Base-by-base conservation (phyloP, 2,329 filamentous ascomycete genomes). In the Trichophaea hybrida region DNA sequence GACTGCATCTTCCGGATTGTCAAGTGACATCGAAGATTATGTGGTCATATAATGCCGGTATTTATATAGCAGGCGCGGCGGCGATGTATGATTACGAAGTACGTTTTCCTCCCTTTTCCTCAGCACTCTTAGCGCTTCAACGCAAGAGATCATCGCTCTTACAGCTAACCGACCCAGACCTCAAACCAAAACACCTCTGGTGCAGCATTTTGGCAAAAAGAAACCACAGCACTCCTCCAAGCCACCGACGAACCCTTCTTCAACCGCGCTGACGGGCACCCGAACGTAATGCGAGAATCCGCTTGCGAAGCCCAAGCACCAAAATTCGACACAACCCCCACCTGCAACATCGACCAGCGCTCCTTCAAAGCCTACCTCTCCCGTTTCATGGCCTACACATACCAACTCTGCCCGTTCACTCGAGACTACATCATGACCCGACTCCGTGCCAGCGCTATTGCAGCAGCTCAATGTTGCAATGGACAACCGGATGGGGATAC, bases 311-410 rank as follows among this genome's bases (percentile, higher is more conserved):
- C 7, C 10, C 65, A 60, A 3, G 57, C 46, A 7, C 54, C 24
- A 13, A 56, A 7, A 7, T 71, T 74, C 61, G 15, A 48, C 46
- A 44, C 71, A 3, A 71, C 74, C 61, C 72, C 73, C 56, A 74
- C 69, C 0, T 88, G 84, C 71, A 78, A 80, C 69, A 75, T 72
- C 54, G 83, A 86, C 71, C 81, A 83, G 75, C 78, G 76, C 66
- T 80, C 79, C 6, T 85, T 83, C 77, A 88, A 87, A 72, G 82
- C 77, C 49, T 84, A 82, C 69, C 74, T 85, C 33, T 75, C 81
- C 31, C 80, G 82, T 57, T 84, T 82, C 73, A 78, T 84, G 73
- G 83, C 77, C 72, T 75, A 77, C 49, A 76, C 80, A 2, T 75
- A 79, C 37, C 69, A 76, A 55, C 74, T 83, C 71, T 74, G 80